A percentile compares a stretch with the other conserved stretches of the same genome.
phyloP scores from a whole-genome alignment of 2,329 filamentous ascomycete species.

The Onygenales sp. region DNA sequence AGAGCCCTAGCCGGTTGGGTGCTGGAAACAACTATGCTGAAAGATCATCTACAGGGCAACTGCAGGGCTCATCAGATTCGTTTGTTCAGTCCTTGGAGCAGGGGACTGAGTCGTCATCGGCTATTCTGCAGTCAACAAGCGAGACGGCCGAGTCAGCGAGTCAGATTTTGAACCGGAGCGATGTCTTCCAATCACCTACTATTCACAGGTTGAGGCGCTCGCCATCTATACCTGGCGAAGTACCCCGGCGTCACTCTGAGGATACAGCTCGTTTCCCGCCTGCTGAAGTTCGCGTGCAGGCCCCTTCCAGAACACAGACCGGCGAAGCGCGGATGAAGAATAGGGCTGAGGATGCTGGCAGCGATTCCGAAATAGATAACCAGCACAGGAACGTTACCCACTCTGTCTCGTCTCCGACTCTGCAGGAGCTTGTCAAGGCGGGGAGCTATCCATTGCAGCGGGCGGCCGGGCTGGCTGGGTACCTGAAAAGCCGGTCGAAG shows the following conservation, averaged over 20 bases:
- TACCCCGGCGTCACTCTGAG: conserved; percentile 22
- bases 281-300: conserved; percentile 17
- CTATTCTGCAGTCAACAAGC: conserved; percentile 59
- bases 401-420: conserved; percentile 37
- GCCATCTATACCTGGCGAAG: conserved; percentile 19
- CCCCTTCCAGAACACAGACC: conserved; percentile 19
- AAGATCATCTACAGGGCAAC: conserved; percentile 42
- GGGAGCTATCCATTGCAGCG: conserved; percentile 73
- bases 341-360: conserved; percentile 8
- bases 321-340: conserved; percentile 2
- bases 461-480: conserved; percentile 73
- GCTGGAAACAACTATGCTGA: conserved; percentile 42
- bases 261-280: conserved; percentile 25
- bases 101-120: conserved; percentile 58
- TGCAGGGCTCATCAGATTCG: conserved; percentile 61
- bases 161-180: conserved; percentile 78
- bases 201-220: conserved; percentile 35
- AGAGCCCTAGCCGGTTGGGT: conserved; percentile 50
- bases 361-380: conserved; percentile 17
- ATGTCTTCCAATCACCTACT: conserved; percentile 76
- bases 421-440: conserved; percentile 50
- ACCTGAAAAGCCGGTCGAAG: conserved; percentile 67
- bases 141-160: conserved; percentile 75
- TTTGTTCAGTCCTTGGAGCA: conserved; percentile 65
- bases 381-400: conserved; percentile 14